A percentile compares a stretch with the other conserved stretches of the same genome.
Conservation (phyloP, 1,284 basidiomycete species). For the Leucoagaricus sp. region DNA sequence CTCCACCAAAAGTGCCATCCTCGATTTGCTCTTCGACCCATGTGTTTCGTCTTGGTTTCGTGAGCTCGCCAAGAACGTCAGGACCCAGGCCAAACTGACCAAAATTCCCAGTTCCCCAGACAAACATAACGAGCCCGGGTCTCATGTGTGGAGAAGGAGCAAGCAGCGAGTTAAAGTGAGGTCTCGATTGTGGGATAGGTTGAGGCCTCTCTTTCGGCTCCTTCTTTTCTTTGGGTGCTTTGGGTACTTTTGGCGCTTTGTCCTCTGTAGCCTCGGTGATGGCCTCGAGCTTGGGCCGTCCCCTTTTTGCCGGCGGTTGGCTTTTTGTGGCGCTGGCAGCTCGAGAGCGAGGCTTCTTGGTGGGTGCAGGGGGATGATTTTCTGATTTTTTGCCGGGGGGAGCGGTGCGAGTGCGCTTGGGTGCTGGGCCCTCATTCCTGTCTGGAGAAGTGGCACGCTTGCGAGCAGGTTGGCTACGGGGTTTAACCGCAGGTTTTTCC, state of each 20-base stretch:
- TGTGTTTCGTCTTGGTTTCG: slow-evolving; percentile 67
- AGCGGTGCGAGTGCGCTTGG: slow-evolving; percentile 41
- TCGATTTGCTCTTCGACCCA: slow-evolving; percentile 67
- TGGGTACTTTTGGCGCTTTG: slow-evolving; percentile 30
- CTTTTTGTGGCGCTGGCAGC: slow-evolving; percentile 2
- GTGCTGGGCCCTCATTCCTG: slow-evolving; percentile 41
- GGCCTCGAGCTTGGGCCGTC: slow-evolving; percentile 5
- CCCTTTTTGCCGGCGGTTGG: slow-evolving; percentile 2
- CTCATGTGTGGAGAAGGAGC: slow-evolving; percentile 49
- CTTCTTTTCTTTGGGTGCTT: slow-evolving; percentile 34
- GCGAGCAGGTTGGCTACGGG: slow-evolving; percentile 33
- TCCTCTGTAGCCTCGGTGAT: slow-evolving; percentile 21
- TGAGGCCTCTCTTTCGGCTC: slow-evolving; percentile 19
- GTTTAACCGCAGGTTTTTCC: slow-evolving; percentile 34
- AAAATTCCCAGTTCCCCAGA: slow-evolving; percentile 86
- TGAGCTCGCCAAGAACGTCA: slow-evolving; percentile 66
- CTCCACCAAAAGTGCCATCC: slow-evolving; percentile 65
- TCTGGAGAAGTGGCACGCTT: slow-evolving; percentile 49
- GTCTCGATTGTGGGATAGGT: slow-evolving; percentile 38
- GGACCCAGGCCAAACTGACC: slow-evolving; percentile 88
- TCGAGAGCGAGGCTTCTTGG: slow-evolving; percentile 8
- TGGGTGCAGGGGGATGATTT: slow-evolving; percentile 27
- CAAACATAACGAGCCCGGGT: slow-evolving; percentile 70
- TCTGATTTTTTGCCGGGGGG: slow-evolving; percentile 31
- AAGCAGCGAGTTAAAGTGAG: slow-evolving; percentile 65